Conservation (phyloP, 192 early-diverging fungal genomes). For the Ambispora gerdemannii region DNA sequence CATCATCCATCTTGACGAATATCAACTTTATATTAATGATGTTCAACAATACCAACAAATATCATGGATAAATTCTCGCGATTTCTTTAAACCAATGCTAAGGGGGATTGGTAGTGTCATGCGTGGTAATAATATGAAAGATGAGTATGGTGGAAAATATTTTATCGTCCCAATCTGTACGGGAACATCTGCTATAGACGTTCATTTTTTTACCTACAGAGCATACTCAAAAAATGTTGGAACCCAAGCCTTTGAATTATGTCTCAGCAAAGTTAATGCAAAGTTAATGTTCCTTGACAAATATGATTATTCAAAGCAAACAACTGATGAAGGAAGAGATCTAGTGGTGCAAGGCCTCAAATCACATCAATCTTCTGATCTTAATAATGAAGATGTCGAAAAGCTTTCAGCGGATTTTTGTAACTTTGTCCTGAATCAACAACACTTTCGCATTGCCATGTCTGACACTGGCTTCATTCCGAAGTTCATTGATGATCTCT, state of each 20-base stretch:
- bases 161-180: constrained; percentile 24
- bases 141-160: background rate
- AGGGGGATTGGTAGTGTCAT: constrained; percentile 18
- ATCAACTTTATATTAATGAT: constrained; percentile 24
- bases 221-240: background rate
- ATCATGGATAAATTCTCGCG: background rate
- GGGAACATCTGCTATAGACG: constrained; percentile 16
- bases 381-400: constrained; percentile 23
- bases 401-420: constrained; percentile 14
- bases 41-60: background rate
- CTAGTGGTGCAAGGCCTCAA: constrained; percentile 17
- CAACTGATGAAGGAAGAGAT: constrained; percentile 17
- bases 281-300: constrained; percentile 24
- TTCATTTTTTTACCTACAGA: constrained; percentile 20
- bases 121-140: background rate
- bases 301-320: constrained; percentile 23
- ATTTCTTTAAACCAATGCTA: constrained; percentile 11
- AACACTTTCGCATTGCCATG: constrained; percentile 20
- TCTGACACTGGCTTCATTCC: constrained; percentile 27
- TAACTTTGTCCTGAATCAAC: constrained; percentile 28
- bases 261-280: constrained; percentile 21
- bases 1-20: constrained; percentile 18
- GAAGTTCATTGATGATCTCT: constrained; percentile 24
- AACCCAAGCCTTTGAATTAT: constrained; percentile 17
- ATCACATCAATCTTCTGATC: constrained; percentile 15